A percentile compares a stretch with the other conserved stretches of the same genome.
Evolutionary conservation across 768 basidiomycete species (phyloP).

Genomic region (Suillus ampliporus): DNA sequence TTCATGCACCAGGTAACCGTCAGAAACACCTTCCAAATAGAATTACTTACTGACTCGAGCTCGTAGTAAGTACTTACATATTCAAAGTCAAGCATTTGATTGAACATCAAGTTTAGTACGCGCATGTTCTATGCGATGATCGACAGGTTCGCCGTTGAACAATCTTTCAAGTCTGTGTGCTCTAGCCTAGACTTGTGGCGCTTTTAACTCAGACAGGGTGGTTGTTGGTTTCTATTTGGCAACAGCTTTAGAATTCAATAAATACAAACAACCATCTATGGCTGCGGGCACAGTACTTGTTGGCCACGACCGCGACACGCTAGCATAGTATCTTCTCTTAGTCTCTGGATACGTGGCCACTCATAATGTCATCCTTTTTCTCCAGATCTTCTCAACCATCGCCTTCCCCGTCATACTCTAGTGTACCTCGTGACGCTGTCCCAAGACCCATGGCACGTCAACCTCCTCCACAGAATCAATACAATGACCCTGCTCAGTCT

Average conservation of each 20-base stretch:
- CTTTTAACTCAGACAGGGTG: no score
- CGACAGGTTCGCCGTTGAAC: background rate
- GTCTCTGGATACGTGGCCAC: background rate
- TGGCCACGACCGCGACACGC: conserved; percentile 4
- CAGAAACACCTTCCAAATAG: background rate
- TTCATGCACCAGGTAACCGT: background rate
- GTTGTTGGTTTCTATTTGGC: background rate
- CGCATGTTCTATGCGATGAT: background rate
- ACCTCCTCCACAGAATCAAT: conserved; percentile 48
- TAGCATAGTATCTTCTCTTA: no score
- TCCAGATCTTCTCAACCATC: conserved; percentile 40
- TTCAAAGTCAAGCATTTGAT: background rate
- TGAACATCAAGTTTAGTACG: background rate
- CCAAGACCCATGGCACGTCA: conserved; percentile 43
- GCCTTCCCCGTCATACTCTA: conserved; percentile 45
- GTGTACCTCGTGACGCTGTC: conserved; percentile 46
- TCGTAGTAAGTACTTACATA: no score
- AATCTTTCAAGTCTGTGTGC: background rate
- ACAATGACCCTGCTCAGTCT: conserved; percentile 57
- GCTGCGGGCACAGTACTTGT: conserved; percentile 10
- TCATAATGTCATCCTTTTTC: conserved; percentile 50
- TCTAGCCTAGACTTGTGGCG: no score
- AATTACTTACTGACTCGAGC: background rate
- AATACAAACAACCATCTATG: conserved; percentile 7
- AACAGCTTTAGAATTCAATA: background rate